phyloP scores from a whole-genome alignment of 805 yeast genomes.

The Isabelozyma heimii region DNA sequence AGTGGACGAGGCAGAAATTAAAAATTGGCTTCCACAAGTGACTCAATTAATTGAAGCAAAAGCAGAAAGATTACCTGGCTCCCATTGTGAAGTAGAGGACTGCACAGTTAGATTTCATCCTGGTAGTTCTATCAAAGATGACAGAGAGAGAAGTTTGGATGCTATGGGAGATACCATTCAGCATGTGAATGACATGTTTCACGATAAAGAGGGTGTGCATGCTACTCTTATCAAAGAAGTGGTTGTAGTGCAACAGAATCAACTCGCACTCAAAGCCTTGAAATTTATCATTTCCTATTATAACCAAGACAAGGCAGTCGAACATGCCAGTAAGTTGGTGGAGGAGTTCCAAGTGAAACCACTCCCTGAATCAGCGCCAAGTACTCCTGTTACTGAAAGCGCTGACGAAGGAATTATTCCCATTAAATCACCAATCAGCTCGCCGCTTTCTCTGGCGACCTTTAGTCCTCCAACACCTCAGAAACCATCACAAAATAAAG shows the following conservation, averaged over 20 bases:
- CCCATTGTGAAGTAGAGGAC: constrained; percentile 69
- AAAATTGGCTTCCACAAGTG: constrained; percentile 59
- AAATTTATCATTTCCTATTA: constrained; percentile 46
- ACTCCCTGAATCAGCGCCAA: constrained; percentile 11
- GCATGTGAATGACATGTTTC: constrained; percentile 75
- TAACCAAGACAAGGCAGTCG: constrained; percentile 12
- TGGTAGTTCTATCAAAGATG: constrained; percentile 59
- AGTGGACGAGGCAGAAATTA: constrained; percentile 46
- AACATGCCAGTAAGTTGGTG: constrained; percentile 14
- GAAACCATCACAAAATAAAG: constrained; percentile 1
- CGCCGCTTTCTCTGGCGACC: constrained; percentile 1
- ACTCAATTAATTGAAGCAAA: constrained; percentile 53
- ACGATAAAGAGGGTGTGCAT: constrained; percentile 52
- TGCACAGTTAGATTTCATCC: constrained; percentile 76
- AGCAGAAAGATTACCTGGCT: constrained; percentile 78
- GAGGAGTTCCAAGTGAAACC: constrained; percentile 19
- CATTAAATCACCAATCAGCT: not conserved
- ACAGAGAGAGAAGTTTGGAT: constrained; percentile 59
- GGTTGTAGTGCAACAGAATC: constrained; percentile 68
- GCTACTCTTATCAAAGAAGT: constrained; percentile 71
- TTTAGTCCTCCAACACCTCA: not conserved
- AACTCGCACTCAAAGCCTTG: constrained; percentile 55
- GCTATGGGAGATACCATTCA: constrained; percentile 83
- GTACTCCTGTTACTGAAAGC: constrained; percentile 9
- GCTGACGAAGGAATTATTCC: not conserved